Base-by-base conservation (phyloP, 345 rosid species). In the Carallia pectinifolia region DNA sequence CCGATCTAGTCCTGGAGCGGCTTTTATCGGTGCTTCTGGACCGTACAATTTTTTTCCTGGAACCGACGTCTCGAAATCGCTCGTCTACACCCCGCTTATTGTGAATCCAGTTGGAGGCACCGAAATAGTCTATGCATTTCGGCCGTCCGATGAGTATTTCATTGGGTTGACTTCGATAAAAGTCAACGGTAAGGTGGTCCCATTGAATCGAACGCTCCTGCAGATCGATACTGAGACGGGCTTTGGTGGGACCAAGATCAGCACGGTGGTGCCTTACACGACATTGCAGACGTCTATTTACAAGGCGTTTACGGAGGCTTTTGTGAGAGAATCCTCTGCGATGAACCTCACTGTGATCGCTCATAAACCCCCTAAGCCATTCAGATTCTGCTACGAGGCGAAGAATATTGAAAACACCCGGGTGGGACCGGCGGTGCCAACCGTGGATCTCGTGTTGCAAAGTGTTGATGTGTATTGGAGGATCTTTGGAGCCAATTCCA, bases 241-340 rank as follows among this genome's bases (percentile, higher is more conserved):
- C 29, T 12, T 12, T 50, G 77, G 72, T 0, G 77, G 77, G 53
- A 74, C 77, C 3, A 74, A 62, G 50, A 59, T 74, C 58, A 67
- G 63, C 68, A 74, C 72, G 56, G 68, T 67, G 50, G 50, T 55
- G 23, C 2, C 67, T 3, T 68, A 67, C 58, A 67, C 77, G 2
- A 61, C 33, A 6, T 10, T 74, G 4, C 68, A 74, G 33, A 68
- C 55, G 7, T 67, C 72, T 1, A 61, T 74, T 18, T 74, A 74
- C 64, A 53, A 53, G 48, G 62, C 64, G 58, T 68, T 74, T 6
- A 36, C 59, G 0, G 17, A 19, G 3, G 55, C 56, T 4, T 74
- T 74, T 23, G 58, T 62, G 6, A 68, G 31, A 19, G 68, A 67
- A 44, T 67, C 77, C 53, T 52, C 64, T 40, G 72, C 38, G 7